Evolutionary conservation across 2,329 filamentous ascomycete species (phyloP).

Genomic region (Rhynchosporium graminicola): DNA sequence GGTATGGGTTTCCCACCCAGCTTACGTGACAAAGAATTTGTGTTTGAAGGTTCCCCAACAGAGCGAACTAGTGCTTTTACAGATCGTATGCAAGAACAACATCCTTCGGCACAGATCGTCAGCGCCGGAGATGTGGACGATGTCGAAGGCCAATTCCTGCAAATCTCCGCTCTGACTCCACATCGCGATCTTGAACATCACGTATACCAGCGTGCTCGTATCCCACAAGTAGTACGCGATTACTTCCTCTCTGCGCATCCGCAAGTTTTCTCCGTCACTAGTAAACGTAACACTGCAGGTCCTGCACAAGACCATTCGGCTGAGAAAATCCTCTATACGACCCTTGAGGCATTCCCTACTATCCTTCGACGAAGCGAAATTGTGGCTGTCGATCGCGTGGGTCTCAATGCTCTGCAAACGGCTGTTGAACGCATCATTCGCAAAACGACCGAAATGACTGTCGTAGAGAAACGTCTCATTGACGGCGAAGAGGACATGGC

Average conservation of each 20-base stretch:
- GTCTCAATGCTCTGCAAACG: constrained; percentile 77
- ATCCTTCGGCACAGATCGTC: constrained; percentile 81
- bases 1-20: constrained; percentile 83
- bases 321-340: constrained; percentile 83
- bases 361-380: constrained; percentile 89
- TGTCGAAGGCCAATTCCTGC: constrained; percentile 86
- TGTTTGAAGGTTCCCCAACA: constrained; percentile 78
- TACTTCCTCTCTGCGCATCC: constrained; percentile 79
- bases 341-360: constrained; percentile 85
- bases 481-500: constrained; percentile 73
- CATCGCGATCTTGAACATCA: constrained; percentile 81
- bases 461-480: constrained; percentile 71
- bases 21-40: constrained; percentile 85
- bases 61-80: constrained; percentile 82
- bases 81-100: constrained; percentile 88
- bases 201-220: constrained; percentile 84
- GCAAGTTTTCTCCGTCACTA: constrained; percentile 75
- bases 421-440: constrained; percentile 86
- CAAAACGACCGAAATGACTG: constrained; percentile 82
- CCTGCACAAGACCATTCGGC: constrained; percentile 72
- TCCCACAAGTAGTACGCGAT: constrained; percentile 81
- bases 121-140: constrained; percentile 71
- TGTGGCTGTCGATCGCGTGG: constrained; percentile 60
- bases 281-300: constrained; percentile 68
- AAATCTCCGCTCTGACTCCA: constrained; percentile 77